A percentile compares a stretch with the other conserved stretches of the same genome.
Evolutionary conservation across 805 yeast species (phyloP).

Genomic region (Saccharomycopsis lassenensis): DNA sequence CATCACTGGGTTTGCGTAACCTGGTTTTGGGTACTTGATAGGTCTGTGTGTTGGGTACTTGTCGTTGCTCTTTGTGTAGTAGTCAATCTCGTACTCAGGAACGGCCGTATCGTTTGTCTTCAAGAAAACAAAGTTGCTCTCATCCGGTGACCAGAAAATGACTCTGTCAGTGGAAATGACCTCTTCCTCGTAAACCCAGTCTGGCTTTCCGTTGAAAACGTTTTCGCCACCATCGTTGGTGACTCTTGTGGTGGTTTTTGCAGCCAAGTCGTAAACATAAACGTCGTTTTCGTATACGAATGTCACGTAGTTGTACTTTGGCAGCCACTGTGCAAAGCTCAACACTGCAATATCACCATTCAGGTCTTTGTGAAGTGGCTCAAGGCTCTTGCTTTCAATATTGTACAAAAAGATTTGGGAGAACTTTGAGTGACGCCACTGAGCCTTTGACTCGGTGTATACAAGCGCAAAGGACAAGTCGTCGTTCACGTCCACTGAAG

Average conservation of each 20-base stretch:
- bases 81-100: constrained; percentile 63
- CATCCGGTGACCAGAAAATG: constrained; percentile 81
- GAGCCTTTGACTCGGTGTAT: constrained; percentile 34
- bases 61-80: constrained; percentile 48
- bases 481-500: constrained; percentile 33
- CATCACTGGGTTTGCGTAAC: constrained; percentile 62
- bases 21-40: constrained; percentile 80
- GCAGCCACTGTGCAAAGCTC: constrained; percentile 55
- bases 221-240: constrained; percentile 62
- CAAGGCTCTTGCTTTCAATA: constrained; percentile 26
- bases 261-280: constrained; percentile 32
- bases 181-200: constrained; percentile 93
- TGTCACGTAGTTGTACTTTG: constrained; percentile 42
- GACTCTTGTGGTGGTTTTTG: constrained; percentile 32
- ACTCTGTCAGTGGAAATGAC: constrained; percentile 61
- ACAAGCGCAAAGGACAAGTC: constrained; percentile 41
- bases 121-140: constrained; percentile 51
- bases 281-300: constrained; percentile 48
- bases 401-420: constrained; percentile 57
- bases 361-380: constrained; percentile 22
- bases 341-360: constrained; percentile 22
- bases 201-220: constrained; percentile 80
- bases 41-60: constrained; percentile 50
- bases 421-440: constrained; percentile 62
- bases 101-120: constrained; percentile 66